Conservation (phyloP, 1,139 yeast genomes). For the Trichomonascaceae sp. region DNA sequence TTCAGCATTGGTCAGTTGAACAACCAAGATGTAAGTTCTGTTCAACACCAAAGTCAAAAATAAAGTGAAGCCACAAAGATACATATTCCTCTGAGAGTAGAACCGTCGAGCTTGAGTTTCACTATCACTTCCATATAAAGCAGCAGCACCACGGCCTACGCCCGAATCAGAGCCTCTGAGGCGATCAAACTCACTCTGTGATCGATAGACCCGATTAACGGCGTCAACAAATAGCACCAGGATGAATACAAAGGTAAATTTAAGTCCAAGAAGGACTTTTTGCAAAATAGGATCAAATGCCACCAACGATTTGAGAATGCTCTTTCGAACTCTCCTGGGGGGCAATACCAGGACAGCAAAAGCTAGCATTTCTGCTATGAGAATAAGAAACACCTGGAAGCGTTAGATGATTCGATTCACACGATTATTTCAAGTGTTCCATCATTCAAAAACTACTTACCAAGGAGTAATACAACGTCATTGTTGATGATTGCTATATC, state of each 20-base stretch:
- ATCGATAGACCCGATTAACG: slow-evolving; percentile 72
- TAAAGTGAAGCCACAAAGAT: slow-evolving; percentile 90
- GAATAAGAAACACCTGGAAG: slow-evolving; percentile 54
- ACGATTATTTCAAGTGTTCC: not conserved
- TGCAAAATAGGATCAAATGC: slow-evolving; percentile 60
- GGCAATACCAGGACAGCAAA: slow-evolving; percentile 83
- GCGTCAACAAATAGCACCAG: slow-evolving; percentile 82
- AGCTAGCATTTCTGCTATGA: slow-evolving; percentile 72
- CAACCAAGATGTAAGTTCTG: slow-evolving; percentile 80
- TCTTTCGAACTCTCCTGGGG: slow-evolving; percentile 69
- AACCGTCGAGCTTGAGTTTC: slow-evolving; percentile 87
- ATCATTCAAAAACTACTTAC: slow-evolving; percentile 31
- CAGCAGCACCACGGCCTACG: slow-evolving; percentile 20
- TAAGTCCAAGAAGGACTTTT: slow-evolving; percentile 69
- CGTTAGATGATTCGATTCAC: not conserved
- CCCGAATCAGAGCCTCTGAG: slow-evolving; percentile 8
- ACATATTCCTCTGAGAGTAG: slow-evolving; percentile 95
- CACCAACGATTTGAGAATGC: slow-evolving; percentile 55
- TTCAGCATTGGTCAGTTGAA: slow-evolving; percentile 65
- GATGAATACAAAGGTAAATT: slow-evolving; percentile 80
- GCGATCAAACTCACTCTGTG: slow-evolving; percentile 46
- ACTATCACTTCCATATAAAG: slow-evolving; percentile 37
- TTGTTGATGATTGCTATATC: slow-evolving; percentile 24
- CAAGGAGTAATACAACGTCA: slow-evolving; percentile 70
- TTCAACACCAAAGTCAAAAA: slow-evolving; percentile 80